phyloP scores from a whole-genome alignment of 1,284 basidiomycete genomes.

The Rhodotorula sp. region DNA sequence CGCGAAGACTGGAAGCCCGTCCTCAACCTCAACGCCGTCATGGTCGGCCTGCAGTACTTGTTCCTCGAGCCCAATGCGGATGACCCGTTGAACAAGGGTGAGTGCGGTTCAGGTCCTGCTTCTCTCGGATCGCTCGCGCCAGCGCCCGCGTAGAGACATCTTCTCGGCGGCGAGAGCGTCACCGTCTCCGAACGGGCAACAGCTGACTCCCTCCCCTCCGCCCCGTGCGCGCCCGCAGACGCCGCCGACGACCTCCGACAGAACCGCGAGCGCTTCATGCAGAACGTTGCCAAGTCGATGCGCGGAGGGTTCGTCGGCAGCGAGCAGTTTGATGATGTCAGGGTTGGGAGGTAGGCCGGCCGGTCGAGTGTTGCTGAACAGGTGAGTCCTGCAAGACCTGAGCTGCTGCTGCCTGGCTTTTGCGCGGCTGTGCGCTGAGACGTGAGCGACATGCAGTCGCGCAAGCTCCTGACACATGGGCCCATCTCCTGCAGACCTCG shows the following conservation, averaged over 20 bases:
- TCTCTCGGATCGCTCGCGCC: too few relatives aligned
- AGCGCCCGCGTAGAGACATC: too few relatives aligned
- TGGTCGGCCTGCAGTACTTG: constrained; percentile 96
- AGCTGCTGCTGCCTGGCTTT: too few relatives aligned
- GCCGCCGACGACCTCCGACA: constrained; percentile 88
- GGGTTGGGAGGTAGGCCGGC: constrained; percentile 38
- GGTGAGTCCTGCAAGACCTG: too few relatives aligned
- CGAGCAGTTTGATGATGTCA: constrained; percentile 72
- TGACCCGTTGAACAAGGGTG: constrained; percentile 97
- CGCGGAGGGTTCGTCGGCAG: constrained; percentile 71
- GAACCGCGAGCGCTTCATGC: constrained; percentile 73
- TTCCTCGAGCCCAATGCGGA: constrained; percentile 99
- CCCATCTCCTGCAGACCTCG: too few relatives aligned
- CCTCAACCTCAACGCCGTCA: constrained; percentile 91
- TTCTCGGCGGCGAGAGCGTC: neutral
- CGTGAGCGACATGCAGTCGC: too few relatives aligned
- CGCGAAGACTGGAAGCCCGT: constrained; percentile 99
- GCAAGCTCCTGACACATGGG: too few relatives aligned
- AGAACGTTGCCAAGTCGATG: constrained; percentile 81
- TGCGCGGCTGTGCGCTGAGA: too few relatives aligned
- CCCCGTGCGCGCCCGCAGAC: constrained; percentile 64
- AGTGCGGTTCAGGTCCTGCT: constrained; percentile 39
- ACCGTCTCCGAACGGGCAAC: neutral
- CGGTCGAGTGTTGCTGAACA: too few relatives aligned
- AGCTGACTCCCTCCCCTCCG: neutral